phyloP scores from a whole-genome alignment of 495 filamentous ascomycete genomes.

The Lentithecium fluviatile region DNA sequence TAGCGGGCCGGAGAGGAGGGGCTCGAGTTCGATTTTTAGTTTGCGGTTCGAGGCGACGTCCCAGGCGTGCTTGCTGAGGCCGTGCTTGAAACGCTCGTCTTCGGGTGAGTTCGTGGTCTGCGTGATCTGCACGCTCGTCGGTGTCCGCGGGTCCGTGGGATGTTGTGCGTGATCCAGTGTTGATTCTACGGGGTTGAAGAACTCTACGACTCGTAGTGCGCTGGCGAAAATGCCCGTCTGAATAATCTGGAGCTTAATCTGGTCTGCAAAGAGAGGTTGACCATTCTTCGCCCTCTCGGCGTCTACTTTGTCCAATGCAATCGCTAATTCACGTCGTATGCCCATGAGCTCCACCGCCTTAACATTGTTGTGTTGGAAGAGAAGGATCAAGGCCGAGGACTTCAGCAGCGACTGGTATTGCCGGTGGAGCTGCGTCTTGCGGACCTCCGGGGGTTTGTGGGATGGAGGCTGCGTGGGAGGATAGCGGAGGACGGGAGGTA shows the following conservation, averaged over 20 bases:
- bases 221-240: conserved; percentile 85
- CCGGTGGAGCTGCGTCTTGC: conserved; percentile 92
- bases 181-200: conserved; percentile 62
- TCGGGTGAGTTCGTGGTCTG: conserved; percentile 37
- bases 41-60: conserved; percentile 51
- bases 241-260: conserved; percentile 74
- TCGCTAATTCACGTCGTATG: conserved; percentile 75
- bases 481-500: conserved; percentile 53
- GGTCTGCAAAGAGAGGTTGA: conserved; percentile 49
- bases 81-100: conserved; percentile 64
- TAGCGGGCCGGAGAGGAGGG: conserved; percentile 76
- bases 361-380: conserved; percentile 98
- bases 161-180: conserved; percentile 12
- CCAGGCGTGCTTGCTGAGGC: conserved; percentile 61
- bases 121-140: conserved; percentile 39
- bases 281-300: conserved; percentile 48
- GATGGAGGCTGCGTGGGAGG: conserved; percentile 83
- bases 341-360: conserved; percentile 82
- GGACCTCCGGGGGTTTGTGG: conserved; percentile 76
- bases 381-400: conserved; percentile 79
- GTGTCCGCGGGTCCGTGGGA: conserved; percentile 37
- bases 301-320: conserved; percentile 68
- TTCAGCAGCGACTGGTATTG: conserved; percentile 91
- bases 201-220: conserved; percentile 81
- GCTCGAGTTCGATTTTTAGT: conserved; percentile 59